Base-by-base conservation (phyloP, 2,329 filamentous ascomycete species). In the Diaporthe sp. region DNA sequence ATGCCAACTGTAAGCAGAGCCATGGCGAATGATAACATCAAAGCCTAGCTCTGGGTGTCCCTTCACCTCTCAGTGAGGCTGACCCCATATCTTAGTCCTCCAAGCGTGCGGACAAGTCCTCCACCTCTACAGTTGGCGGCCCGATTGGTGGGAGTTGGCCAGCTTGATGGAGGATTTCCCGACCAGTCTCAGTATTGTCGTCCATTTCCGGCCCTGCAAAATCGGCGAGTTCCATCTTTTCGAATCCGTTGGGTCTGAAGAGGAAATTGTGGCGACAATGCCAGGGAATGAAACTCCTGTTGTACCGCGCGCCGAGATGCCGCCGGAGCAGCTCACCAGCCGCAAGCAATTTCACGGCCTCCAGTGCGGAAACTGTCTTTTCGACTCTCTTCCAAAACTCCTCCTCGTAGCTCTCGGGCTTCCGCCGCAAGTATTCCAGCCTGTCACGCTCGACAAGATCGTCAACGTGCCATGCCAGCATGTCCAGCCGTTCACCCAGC, bases 341-440 rank as follows among this genome's bases (percentile, higher is more conserved):
- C 3, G 25, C 59, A 9, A 65, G 27, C 2, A 65, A 25, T 22
- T 47, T 47, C 17, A 32, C 25, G 2, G 42, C 39, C 10, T 50
- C 10, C 27, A 19, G 12, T 12, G 13, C 27, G 1, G 27, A 1
- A 39, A 65, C 50, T 0, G 30, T 8, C 27, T 25, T 17, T 1
- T 19, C 2, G 19, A 44, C 17, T 22, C 1, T 6, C n/a, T 3
- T 15, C n/a, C 0, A 12, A 8, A 42, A 61, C 1, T 6, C 0
- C 2, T 22, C 4, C 2, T 6, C 12, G 1, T 30, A 0, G 15
- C 4, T 1, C 4, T 17, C 1, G 8, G 17, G 9, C n/a, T 6
- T 17, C 3, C 9, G 9, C 30, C 15, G 4, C 17, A 19, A 2
- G 4, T 17, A 9, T 32, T 13, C 7, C 17, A 10, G 10, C 42